A percentile compares a stretch with the other conserved stretches of the same genome.
These are phyloP conservation scores for Podospora didyma DNA, from an alignment of 495 filamentous ascomycete genomes.

Conservation along the genomic window DNA sequence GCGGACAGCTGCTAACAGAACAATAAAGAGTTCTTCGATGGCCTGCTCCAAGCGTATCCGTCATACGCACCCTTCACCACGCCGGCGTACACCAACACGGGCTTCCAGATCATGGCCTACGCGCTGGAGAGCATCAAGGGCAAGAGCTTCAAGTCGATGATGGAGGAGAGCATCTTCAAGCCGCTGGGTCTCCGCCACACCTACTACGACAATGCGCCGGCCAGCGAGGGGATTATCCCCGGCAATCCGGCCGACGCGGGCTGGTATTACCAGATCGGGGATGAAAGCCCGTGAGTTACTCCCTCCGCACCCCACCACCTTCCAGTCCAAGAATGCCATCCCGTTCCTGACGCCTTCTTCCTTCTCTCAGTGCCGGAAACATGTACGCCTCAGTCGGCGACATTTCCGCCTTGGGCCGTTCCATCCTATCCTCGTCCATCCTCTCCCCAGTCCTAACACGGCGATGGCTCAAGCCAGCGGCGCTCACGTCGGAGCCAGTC, in stretches of 20 bases:
- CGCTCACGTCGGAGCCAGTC: conserved; percentile 43
- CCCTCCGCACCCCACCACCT: not conserved
- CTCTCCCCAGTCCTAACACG: conserved; percentile 42
- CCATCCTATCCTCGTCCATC: conserved; percentile 49
- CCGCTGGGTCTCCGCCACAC: conserved; percentile 43
- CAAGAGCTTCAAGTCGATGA: conserved; percentile 38
- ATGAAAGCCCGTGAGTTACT: conserved; percentile 32
- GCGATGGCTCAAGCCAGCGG: conserved; percentile 54
- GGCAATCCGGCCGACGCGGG: conserved; percentile 15
- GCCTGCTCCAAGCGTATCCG: conserved; percentile 43
- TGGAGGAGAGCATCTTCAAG: conserved; percentile 41
- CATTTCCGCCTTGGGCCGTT: conserved; percentile 48
- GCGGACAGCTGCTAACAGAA: not conserved
- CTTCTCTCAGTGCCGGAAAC: conserved; percentile 44
- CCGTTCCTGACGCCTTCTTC: conserved; percentile 12
- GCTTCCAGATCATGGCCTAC: conserved; percentile 50
- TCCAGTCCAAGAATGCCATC: not conserved
- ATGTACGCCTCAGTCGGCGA: conserved; percentile 53
- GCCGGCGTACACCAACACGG: conserved; percentile 56
- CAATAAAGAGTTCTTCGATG: conserved; percentile 48
- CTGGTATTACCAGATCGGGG: conserved; percentile 39
- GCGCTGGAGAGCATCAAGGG: conserved; percentile 52
- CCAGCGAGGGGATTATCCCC: conserved; percentile 31
- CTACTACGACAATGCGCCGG: conserved; percentile 31
- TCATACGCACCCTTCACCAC: conserved; percentile 45